These are phyloP conservation scores for Dothistroma septosporum DNA, from an alignment of 2,329 filamentous ascomycete genomes.

Conservation along the genomic window DNA sequence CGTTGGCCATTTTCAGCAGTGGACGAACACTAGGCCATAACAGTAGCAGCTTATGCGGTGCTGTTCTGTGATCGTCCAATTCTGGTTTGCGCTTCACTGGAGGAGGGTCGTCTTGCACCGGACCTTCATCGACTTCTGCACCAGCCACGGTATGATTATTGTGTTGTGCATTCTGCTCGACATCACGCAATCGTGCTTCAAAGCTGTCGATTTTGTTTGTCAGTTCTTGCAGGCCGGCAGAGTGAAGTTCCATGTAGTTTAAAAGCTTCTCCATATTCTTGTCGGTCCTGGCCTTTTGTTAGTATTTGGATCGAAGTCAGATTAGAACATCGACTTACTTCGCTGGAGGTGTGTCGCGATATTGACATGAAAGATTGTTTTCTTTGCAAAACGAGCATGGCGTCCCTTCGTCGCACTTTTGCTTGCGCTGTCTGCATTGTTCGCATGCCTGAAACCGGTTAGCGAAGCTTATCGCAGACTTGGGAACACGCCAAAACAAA, in stretches of 20 bases:
- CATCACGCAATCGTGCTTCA: conserved; percentile 24
- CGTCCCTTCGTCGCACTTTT: conserved; percentile 84
- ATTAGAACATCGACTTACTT: conserved; percentile 58
- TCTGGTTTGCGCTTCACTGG: conserved; percentile 56
- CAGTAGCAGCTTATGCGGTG: conserved; percentile 74
- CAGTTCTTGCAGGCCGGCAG: conserved; percentile 28
- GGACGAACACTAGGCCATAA: conserved; percentile 52
- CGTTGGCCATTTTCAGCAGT: conserved; percentile 29
- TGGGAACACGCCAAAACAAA: conserved; percentile 15
- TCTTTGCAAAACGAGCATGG: conserved; percentile 84
- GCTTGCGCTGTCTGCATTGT: conserved; percentile 79
- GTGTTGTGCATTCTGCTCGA: conserved; percentile 24
- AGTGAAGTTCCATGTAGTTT: conserved; percentile 40
- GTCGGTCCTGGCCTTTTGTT: conserved; percentile 41
- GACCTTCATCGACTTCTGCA: conserved; percentile 10
- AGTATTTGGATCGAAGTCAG: conserved; percentile 18
- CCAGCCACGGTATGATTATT: conserved; percentile 8
- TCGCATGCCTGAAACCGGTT: conserved; percentile 68
- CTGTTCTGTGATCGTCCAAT: conserved; percentile 80
- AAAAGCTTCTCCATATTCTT: conserved; percentile 49
- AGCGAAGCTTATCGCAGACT: conserved; percentile 10
- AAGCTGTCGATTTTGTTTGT: conserved; percentile 25
- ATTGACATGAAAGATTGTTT: conserved; percentile 77
- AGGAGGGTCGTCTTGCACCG: conserved; percentile 28
- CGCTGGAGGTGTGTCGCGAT: conserved; percentile 84